A percentile compares a stretch with the other conserved stretches of the same genome.
phyloP scores from a whole-genome alignment of 1,284 basidiomycete species.

The Taiwanofungus camphoratus region DNA sequence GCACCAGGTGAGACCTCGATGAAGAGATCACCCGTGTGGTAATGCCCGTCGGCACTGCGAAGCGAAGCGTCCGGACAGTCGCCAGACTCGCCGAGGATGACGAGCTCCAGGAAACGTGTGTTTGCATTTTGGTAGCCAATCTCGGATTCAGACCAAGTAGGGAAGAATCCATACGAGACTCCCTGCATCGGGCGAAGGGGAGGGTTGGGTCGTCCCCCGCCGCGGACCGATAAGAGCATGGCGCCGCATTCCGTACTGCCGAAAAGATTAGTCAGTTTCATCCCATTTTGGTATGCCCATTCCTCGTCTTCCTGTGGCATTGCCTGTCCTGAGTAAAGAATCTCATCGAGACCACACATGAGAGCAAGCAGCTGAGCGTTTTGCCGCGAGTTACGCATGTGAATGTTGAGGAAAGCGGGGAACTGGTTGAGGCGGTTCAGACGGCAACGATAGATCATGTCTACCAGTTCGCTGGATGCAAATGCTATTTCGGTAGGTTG shows the following conservation, averaged over 20 bases:
- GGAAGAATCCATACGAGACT: constrained; percentile 42
- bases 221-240: constrained; percentile 52
- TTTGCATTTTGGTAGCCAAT: constrained; percentile 42
- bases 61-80: constrained; percentile 60
- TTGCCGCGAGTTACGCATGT: constrained; percentile 51
- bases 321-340: constrained; percentile 59
- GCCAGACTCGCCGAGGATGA: constrained; percentile 53
- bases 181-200: constrained; percentile 17
- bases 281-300: constrained; percentile 50
- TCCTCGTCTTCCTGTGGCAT: constrained; percentile 58
- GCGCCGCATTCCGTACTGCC: constrained; percentile 69
- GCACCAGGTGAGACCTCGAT: constrained; percentile 46
- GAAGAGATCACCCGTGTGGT: constrained; percentile 72
- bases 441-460: constrained; percentile 59
- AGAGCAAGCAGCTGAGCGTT: constrained; percentile 54
- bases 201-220: constrained; percentile 32
- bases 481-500: constrained; percentile 60
- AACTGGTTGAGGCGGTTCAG: constrained; percentile 71
- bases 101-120: constrained; percentile 52
- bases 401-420: constrained; percentile 54
- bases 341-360: constrained; percentile 50
- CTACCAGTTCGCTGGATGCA: constrained; percentile 56
- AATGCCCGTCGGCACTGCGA: constrained; percentile 53
- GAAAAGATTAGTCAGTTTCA: constrained; percentile 61
- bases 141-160: constrained; percentile 34